Evolutionary conservation across 1,284 basidiomycete species (phyloP), one percentile per base, ranked within the genome.

Genomic region (Marasmius tenuissimus): DNA sequence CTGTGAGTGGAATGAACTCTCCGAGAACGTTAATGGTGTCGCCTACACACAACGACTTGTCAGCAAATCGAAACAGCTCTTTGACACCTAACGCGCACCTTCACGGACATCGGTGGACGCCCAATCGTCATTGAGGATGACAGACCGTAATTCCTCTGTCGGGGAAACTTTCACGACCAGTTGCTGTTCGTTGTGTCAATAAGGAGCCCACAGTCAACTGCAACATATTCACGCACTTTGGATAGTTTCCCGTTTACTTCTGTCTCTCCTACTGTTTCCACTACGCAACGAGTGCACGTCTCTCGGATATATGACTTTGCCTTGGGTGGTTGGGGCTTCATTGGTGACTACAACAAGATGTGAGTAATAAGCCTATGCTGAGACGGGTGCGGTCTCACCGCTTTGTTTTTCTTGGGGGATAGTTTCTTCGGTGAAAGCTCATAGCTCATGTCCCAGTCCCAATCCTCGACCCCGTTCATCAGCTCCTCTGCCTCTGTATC

Each of bases 11-110:
- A 34, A 68, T 63, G 69, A 87, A 87, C 27, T 75, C 64, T n/a
- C 91, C 90, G 47, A 96, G 77, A 58, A 94, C 76, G 71, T 96
- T 96, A 62, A 96, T 75, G 27, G 81, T 82, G 71, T 97, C 94
- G 63, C 88, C 92, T 89, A 66, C 49, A 66, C 49, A 37, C 49
- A 51, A 35, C 48, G 11, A 6, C 49, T 39, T 20, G 56, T 37
- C 39, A 47, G 34, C 48, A 14, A 8, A 53, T 42, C 14, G 55
- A 22, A 45, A 42, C 4, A 27, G 10, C 42, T 16, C 2, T 40
- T 1, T n/a, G 10, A 58, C 14, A 35, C 35, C 50, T 22, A 27
- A 18, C 8, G 71, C 79, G 34, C 71, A 88, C 89, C 88, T 63
- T 76, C 59, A 8, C 78, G 78, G 55, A 91, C 73, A 59, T 87